Conservation (phyloP, 1,139 yeast genomes). For the Petasospora fabianii region DNA sequence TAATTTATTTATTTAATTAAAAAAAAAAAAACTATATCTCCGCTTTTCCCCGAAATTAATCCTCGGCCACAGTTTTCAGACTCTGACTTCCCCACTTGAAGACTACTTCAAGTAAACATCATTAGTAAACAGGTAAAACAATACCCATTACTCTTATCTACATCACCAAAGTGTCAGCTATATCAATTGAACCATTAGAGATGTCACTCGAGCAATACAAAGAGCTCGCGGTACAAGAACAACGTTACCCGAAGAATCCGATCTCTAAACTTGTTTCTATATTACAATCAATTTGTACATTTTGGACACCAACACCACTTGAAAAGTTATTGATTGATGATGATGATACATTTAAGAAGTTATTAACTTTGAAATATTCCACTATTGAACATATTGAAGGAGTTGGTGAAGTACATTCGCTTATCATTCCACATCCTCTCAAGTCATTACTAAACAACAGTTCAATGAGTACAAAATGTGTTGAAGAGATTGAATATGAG, state of each 20-base stretch:
- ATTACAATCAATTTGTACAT: slow-evolving; percentile 1
- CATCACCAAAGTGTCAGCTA: too few relatives aligned
- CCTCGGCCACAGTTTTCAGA: too few relatives aligned
- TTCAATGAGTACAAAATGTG: slow-evolving; percentile 2
- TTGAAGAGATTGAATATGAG: slow-evolving; percentile 9
- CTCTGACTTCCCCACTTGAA: too few relatives aligned
- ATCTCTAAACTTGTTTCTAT: not conserved
- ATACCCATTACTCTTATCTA: too few relatives aligned
- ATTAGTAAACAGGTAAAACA: too few relatives aligned
- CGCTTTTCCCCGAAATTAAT: too few relatives aligned
- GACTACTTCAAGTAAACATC: too few relatives aligned
- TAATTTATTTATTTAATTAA: too few relatives aligned
- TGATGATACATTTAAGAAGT: slow-evolving; percentile 15
- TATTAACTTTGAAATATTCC: slow-evolving; percentile 14
- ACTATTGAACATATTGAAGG: slow-evolving; percentile 9
- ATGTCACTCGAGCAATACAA: slow-evolving; percentile 16
- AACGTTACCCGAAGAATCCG: slow-evolving; percentile 11
- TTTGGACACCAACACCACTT: slow-evolving; percentile 14
- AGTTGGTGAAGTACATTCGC: slow-evolving; percentile 16
- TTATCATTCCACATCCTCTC: slow-evolving; percentile 19
- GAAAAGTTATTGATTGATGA: slow-evolving; percentile 18
- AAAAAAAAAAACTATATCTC: too few relatives aligned
- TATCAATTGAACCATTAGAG: too few relatives aligned
- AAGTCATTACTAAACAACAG: slow-evolving; percentile 12
- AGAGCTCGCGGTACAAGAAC: slow-evolving; percentile 20